Base-by-base conservation (phyloP, 148 eudicot species). In the Drosera capensis region DNA sequence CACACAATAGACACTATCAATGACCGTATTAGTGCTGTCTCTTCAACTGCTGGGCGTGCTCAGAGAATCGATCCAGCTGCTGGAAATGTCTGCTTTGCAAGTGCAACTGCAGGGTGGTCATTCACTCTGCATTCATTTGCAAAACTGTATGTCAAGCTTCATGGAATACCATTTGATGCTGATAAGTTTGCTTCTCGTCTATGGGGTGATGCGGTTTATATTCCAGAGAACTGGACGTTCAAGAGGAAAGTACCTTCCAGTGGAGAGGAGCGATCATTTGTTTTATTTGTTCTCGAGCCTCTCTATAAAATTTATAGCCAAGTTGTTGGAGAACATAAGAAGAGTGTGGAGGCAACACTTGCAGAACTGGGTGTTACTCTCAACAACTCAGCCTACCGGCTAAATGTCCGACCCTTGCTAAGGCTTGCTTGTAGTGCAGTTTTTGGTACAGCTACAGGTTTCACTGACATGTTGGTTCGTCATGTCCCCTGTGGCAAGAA, bases 301-400 rank as follows among this genome's bases (percentile, higher is more conserved):
- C 75, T 92, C 7, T 92, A 92, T 66, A 92, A 92, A 65, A 62
- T 92, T 46, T 92, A 92, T 43, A 92, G 95, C 62, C 99, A 92
- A 72, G 99, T 92, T n/a, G 68, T 92, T 46, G 99, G 99, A 60
- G 99, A 92, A 62, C 99, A 92, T 54, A 85, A 78, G 63, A 85
- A 81, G 77, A 92, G 99, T 46, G 99, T 92, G 47, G 99, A 92
- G 68, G 58, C 80, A 52, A 92, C 99, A 28, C 80, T 92, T 25
- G 65, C 80, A 12, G 99, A 92, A 57, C 82, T 92, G 55, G 99
- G 95, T 37, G 99, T 81, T 56, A 85, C 94, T 28, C 81, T 92
- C 43, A 78, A 80, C 53, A 92, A 92, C 63, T 76, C 94, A 55
- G 82, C 94, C 31, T 92, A 92, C 64, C 68, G 54, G 31, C 57